Base-by-base conservation (phyloP, 2,329 filamentous ascomycete genomes). In the Pyricularia pennisetigena region DNA sequence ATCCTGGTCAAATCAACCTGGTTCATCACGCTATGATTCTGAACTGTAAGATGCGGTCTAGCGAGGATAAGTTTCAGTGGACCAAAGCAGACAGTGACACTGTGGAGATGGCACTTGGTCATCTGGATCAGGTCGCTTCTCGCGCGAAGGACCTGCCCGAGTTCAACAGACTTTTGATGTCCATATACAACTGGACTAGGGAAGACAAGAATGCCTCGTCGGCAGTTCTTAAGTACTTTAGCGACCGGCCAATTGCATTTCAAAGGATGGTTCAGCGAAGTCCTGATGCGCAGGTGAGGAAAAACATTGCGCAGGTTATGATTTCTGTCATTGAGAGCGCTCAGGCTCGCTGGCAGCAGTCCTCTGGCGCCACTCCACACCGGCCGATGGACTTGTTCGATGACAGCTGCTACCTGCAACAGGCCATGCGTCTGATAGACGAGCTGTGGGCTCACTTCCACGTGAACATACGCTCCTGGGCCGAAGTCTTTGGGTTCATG, bases 121-220 rank as follows among this genome's bases (percentile, higher is more conserved):
- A 94, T 72, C 78, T 96, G 54, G 90, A 94, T 72, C 90, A 94
- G 74, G 83, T 96, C 61, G 85, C 91, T 14, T 86, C 90, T 64
- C 86, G 92, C 68, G 83, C 86, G 4, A 92, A 90, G 75, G 90
- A 93, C 59, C 75, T 86, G 2, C 84, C 88, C 0, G 85, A 90
- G 61, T 88, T 90, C 67, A 80, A 86, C 66, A 74, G 75, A 2
- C 79, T 87, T 30, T 71, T 84, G 2, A 65, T 68, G 12, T 68
- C 69, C 29, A 74, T 90, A 16, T 77, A 80, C 14, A 80, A 79
- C 24, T 80, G 86, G 49, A 82, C 86, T 61, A 73, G 78, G 12
- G 78, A 77, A 23, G 87, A 85, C 70, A 79, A 81, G 26, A 73
- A 82, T 67, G 90, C 88, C 74, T 86, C 86, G 67, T 76, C 84